Evolutionary conservation across 169 alveolate species (phyloP).

Genomic region (Plasmodium blacklocki): DNA sequence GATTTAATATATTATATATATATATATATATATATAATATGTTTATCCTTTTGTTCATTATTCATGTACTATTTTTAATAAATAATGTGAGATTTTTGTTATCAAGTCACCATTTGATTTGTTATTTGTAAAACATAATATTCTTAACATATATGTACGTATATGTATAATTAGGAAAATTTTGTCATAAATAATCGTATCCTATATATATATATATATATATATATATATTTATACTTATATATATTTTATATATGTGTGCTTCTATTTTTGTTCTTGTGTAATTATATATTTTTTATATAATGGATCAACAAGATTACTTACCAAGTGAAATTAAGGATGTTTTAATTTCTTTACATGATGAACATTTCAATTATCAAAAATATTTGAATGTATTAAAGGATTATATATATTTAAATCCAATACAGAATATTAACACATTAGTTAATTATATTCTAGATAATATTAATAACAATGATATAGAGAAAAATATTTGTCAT

Average conservation of each 20-base stretch:
- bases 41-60: too few relatives aligned
- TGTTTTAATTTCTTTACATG: conserved; percentile 26
- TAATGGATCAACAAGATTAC: neutral
- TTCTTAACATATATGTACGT: too few relatives aligned
- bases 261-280: too few relatives aligned
- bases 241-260: neutral
- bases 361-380: conserved; percentile 15
- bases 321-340: conserved; percentile 42
- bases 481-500: conserved; percentile 34
- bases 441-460: conserved; percentile 27
- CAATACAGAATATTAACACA: conserved; percentile 19
- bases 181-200: too few relatives aligned
- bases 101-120: too few relatives aligned
- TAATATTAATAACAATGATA: conserved; percentile 13
- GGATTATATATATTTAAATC: conserved; percentile 44
- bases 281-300: neutral
- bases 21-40: too few relatives aligned
- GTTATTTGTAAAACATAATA: too few relatives aligned
- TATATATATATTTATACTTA: neutral
- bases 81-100: too few relatives aligned
- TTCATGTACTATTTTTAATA: too few relatives aligned
- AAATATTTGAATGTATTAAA: conserved; percentile 24
- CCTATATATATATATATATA: neutral
- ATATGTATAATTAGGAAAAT: too few relatives aligned
- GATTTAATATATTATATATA: too few relatives aligned